Evolutionary conservation across 345 rosid genomes (phyloP).

Genomic region (Acer yangbiense): DNA sequence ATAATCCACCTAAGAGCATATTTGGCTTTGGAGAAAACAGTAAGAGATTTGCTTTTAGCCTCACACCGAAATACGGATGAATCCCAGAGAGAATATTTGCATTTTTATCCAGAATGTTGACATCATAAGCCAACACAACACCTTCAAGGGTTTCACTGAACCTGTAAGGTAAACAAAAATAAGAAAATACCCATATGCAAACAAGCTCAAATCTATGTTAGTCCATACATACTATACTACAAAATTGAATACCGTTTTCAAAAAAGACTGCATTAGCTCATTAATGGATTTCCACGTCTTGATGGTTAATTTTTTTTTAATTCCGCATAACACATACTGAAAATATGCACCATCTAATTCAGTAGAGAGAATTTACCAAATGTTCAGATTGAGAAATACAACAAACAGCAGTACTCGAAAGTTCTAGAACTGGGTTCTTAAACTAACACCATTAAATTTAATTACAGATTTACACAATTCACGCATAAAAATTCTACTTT

Average conservation of each 20-base stretch:
- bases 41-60: constrained; percentile 54
- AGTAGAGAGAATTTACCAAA: neutral
- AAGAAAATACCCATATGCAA: neutral
- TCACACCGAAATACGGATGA: constrained; percentile 67
- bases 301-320: neutral
- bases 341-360: neutral
- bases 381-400: no score
- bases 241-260: neutral
- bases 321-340: neutral
- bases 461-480: no score
- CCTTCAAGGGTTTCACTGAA: constrained; percentile 69
- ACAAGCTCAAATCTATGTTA: no score
- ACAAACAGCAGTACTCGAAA: neutral
- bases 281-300: neutral
- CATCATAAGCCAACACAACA: constrained; percentile 71
- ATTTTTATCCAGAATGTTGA: constrained; percentile 41
- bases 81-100: constrained; percentile 68
- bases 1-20: constrained; percentile 62
- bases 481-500: neutral
- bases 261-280: neutral
- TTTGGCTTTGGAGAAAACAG: constrained; percentile 77
- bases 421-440: neutral
- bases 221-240: neutral
- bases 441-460: neutral
- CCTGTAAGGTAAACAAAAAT: constrained; percentile 38